Percentiles rank a stretch among this genome's conserved stretches.
These are phyloP conservation scores for Saccharomyces pastorianus DNA, from an alignment of 1,139 yeast genomes.

Conservation along the genomic window DNA sequence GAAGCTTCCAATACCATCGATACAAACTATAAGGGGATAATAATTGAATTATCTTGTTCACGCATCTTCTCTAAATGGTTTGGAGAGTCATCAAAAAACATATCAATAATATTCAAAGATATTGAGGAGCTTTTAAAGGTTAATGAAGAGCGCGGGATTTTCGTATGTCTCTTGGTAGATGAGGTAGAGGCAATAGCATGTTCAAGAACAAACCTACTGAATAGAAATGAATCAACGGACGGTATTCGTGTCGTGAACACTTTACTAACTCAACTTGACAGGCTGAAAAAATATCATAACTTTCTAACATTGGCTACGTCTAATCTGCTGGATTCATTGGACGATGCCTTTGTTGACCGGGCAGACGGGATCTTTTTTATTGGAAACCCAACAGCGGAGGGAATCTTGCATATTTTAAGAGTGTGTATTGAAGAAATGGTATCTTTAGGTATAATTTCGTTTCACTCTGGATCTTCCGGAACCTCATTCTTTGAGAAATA, in stretches of 20 bases:
- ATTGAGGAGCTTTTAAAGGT: slow-evolving; percentile 22
- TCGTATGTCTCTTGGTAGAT: slow-evolving; percentile 33
- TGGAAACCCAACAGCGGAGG: slow-evolving; percentile 26
- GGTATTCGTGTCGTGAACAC: slow-evolving; percentile 37
- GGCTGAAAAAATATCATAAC: slow-evolving; percentile 30
- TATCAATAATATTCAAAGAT: slow-evolving; percentile 31
- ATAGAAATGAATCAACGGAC: slow-evolving; percentile 35
- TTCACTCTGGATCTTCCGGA: background rate
- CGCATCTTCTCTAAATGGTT: slow-evolving; percentile 37
- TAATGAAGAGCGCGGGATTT: slow-evolving; percentile 12
- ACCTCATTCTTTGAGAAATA: slow-evolving; percentile 4
- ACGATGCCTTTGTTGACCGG: slow-evolving; percentile 35
- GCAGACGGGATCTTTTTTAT: slow-evolving; percentile 32
- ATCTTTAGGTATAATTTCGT: slow-evolving; percentile 10
- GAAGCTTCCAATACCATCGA: slow-evolving; percentile 5
- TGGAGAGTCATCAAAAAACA: slow-evolving; percentile 37
- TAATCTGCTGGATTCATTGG: slow-evolving; percentile 30
- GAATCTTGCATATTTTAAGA: slow-evolving; percentile 24
- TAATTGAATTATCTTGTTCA: slow-evolving; percentile 35
- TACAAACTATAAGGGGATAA: slow-evolving; percentile 15
- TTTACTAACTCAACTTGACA: slow-evolving; percentile 34
- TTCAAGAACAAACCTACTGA: slow-evolving; percentile 30
- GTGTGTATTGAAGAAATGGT: slow-evolving; percentile 22
- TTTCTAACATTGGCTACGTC: slow-evolving; percentile 34
- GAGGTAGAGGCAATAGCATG: slow-evolving; percentile 38